A percentile compares a stretch with the other conserved stretches of the same genome.
Evolutionary conservation across 441 rosid genomes (phyloP).

Genomic region (Bocquillonia castaneifolia): DNA sequence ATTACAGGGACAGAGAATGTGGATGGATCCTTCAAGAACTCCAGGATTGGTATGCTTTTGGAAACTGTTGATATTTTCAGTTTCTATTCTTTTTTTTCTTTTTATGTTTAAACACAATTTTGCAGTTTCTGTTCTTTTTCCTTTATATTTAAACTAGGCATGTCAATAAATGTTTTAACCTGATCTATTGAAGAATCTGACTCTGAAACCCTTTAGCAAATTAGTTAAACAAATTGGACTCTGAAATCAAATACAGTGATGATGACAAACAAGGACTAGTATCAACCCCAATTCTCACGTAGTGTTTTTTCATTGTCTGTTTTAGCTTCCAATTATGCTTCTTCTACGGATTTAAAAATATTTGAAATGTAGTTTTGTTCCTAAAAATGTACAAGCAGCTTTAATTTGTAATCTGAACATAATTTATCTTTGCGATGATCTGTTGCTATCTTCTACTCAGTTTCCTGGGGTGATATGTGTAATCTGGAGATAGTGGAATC

Average conservation of each 20-base stretch:
- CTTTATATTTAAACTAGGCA: neutral
- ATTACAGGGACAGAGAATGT: constrained; percentile 45
- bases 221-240: neutral
- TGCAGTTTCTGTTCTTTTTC: neutral
- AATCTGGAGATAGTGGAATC: neutral
- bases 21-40: constrained; percentile 57
- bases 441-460: neutral
- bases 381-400: neutral
- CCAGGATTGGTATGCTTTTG: constrained; percentile 64
- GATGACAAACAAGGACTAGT: neutral
- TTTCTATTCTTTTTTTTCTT: neutral
- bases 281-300: neutral
- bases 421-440: neutral
- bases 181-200: neutral
- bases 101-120: constrained; percentile 1
- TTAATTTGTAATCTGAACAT: neutral
- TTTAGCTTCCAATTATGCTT: neutral
- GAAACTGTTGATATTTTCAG: neutral
- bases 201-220: neutral
- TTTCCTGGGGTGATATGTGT: neutral
- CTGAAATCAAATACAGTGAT: constrained; percentile 1
- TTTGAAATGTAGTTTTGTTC: neutral
- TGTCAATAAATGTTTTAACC: neutral
- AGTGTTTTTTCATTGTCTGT: neutral
- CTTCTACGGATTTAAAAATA: neutral